phyloP scores from a whole-genome alignment of 2,329 filamentous ascomycete species.

The Aspergillus carbonarius region DNA sequence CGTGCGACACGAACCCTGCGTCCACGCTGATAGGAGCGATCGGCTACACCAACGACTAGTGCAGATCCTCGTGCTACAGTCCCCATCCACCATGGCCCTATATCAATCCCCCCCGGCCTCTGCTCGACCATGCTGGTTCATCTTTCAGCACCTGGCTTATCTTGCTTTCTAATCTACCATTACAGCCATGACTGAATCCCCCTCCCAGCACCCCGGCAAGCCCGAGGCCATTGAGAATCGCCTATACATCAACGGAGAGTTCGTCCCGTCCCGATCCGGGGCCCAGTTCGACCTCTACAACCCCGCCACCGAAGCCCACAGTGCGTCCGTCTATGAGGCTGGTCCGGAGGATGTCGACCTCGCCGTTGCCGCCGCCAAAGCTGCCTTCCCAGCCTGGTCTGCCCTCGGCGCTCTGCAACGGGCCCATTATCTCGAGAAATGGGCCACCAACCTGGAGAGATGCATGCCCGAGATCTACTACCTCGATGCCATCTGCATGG shows the following conservation, averaged over 20 bases:
- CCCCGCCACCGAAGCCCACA: slow-evolving; percentile 31
- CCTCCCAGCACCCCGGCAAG: not conserved
- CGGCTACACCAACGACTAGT: too few relatives aligned
- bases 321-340: slow-evolving; percentile 30
- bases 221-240: not conserved
- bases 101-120: too few relatives aligned
- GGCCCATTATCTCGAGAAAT: slow-evolving; percentile 13
- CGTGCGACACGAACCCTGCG: too few relatives aligned
- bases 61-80: too few relatives aligned
- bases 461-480: slow-evolving; percentile 47
- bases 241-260: slow-evolving; percentile 36
- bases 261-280: slow-evolving; percentile 26
- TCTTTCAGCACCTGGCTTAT: too few relatives aligned
- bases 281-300: slow-evolving; percentile 37
- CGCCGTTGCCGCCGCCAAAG: slow-evolving; percentile 31
- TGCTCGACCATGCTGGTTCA: too few relatives aligned
- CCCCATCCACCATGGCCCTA: too few relatives aligned
- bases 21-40: too few relatives aligned
- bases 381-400: slow-evolving; percentile 25
- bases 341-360: slow-evolving; percentile 33
- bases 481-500: not conserved
- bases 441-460: slow-evolving; percentile 43
- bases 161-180: too few relatives aligned
- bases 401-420: slow-evolving; percentile 24
- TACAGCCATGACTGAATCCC: not conserved